Percentiles rank a stretch among this genome's conserved stretches.
Evolutionary conservation across 371 early-diverging fungal species (phyloP).

Genomic region (Apophysomyces ossiformis): DNA sequence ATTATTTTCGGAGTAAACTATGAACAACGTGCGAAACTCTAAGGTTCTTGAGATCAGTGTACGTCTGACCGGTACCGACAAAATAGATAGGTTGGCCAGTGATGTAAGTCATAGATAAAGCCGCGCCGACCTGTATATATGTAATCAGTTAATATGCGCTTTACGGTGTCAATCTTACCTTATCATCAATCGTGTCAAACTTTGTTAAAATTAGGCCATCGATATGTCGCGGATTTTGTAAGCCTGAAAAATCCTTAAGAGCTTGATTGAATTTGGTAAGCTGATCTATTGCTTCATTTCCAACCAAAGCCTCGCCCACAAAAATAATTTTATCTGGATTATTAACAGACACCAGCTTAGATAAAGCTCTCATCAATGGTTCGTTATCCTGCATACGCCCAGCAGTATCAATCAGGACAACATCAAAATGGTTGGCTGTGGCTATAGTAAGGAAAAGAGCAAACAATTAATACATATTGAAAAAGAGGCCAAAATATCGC

Average conservation of each 20-base stretch:
- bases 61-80: conserved; percentile 99
- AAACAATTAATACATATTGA: neutral
- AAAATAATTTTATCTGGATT: conserved; percentile 98
- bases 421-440: conserved; percentile 83
- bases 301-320: conserved; percentile 99
- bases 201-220: conserved; percentile 98
- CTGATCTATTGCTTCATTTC: conserved; percentile 98
- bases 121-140: conserved; percentile 82
- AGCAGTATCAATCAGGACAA: conserved; percentile 99
- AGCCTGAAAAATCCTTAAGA: conserved; percentile 85
- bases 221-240: conserved; percentile 85
- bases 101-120: conserved; percentile 95
- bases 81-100: conserved; percentile 99
- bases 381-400: conserved; percentile 99
- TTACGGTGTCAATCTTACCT: conserved; percentile 56
- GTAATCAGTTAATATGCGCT: neutral
- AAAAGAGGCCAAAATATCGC: neutral
- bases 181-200: conserved; percentile 99
- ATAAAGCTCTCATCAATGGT: conserved; percentile 96
- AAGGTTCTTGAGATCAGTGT: conserved; percentile 94
- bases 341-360: conserved; percentile 95
- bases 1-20: conserved; percentile 71
- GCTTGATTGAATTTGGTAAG: conserved; percentile 98
- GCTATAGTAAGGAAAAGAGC: conserved; percentile 31
- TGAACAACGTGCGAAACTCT: conserved; percentile 87